A percentile compares a stretch with the other conserved stretches of the same genome.
Evolutionary conservation across 2,329 filamentous ascomycete species (phyloP).

Genomic region (Penicillium expansum): DNA sequence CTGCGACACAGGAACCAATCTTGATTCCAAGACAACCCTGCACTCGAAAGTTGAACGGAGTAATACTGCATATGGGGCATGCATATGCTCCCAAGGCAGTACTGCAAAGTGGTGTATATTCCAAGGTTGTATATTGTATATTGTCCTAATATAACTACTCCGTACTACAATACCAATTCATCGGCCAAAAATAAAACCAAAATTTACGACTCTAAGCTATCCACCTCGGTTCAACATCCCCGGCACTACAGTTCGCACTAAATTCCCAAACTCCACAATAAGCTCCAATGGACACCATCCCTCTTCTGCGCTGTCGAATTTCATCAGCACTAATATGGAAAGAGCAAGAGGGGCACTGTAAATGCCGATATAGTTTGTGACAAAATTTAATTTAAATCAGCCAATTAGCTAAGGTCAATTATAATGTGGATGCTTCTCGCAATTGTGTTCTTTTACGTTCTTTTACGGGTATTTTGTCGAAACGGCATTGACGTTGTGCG

Average conservation of each 20-base stretch:
- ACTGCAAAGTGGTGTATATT: neutral
- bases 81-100: neutral
- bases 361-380: neutral
- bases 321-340: conserved; percentile 1
- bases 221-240: neutral
- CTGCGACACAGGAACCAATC: neutral
- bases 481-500: neutral
- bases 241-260: conserved; percentile 2
- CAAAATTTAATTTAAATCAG: neutral
- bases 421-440: neutral
- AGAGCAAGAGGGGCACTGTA: neutral
- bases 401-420: neutral
- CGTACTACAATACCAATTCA: neutral
- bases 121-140: neutral
- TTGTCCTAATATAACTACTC: no score
- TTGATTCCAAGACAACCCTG: neutral
- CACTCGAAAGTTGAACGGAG: neutral
- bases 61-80: neutral
- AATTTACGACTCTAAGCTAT: neutral
- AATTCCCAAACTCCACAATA: neutral
- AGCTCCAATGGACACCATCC: neutral
- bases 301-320: conserved; percentile 1
- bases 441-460: neutral
- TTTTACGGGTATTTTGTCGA: neutral
- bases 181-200: neutral